Evolutionary conservation across 2,329 filamentous ascomycete species (phyloP), one percentile per base, ranked within the genome.

Genomic region (Fusarium citri): DNA sequence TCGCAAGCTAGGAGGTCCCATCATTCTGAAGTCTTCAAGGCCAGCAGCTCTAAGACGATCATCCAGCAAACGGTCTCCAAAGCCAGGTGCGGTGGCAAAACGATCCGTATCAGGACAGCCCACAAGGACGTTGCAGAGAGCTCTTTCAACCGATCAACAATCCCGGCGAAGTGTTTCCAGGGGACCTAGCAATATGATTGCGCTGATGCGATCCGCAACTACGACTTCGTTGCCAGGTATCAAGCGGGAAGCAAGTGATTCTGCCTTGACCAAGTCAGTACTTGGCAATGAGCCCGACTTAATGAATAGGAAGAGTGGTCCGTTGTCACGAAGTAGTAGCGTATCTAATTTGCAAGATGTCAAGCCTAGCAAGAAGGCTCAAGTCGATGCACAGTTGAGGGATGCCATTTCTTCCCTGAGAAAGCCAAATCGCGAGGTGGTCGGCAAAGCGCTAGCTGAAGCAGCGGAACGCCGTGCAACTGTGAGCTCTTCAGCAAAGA

Each of bases 1-100:
- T 78, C 89, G 88, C 68, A 94, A 94, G 77, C 84, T 95, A 7
- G 92, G 93, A 18, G 92, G 92, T 0, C 92, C 92, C 2, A 83
- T 88, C 11, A 87, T 89, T 63, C 81, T 87, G 23, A 85, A 90
- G 6, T 80, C 85, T 10, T 78, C 82, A 2, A 88, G 88, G 71
- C 82, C 85, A 12, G 87, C 83, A 70, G 74, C 83, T 18, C 75
- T 80, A 18, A 87, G 84, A 67, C 78, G 79, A 8, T 78, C 82
- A 16, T 80, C 77, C 2, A 73, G 74, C 40, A 84, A 83, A 66
- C 78, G 79, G 10, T 84, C 83, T 34, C 78, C 83, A 22, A 86
- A 83, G 64, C 86, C 87, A 10, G 87, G 87, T 23, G 80, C 86
- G 28, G 82, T 80, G 2, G 81, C 83, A 8, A 89, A 86, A 71